phyloP scores from a whole-genome alignment of 192 early-diverging fungal species.

The Phycomyces blakesleeanus region DNA sequence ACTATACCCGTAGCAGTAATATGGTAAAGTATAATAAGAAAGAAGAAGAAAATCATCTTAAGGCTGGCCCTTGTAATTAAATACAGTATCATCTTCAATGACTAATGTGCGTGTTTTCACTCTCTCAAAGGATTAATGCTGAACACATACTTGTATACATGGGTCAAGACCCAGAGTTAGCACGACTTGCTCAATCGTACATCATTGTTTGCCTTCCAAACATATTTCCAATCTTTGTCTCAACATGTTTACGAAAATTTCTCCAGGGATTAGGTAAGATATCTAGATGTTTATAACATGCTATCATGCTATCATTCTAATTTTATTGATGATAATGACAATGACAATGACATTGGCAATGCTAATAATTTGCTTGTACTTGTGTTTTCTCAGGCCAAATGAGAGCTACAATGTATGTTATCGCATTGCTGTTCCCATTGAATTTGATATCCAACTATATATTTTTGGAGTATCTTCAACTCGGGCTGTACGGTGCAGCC shows the following conservation, averaged over 20 bases:
- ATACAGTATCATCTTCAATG: no score
- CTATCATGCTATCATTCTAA: not conserved
- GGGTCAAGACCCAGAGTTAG: constrained; percentile 25
- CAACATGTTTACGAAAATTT: constrained; percentile 15
- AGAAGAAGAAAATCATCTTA: no score
- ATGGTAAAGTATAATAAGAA: constrained; percentile 21
- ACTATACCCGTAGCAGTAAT: constrained; percentile 12
- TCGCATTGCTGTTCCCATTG: constrained; percentile 20
- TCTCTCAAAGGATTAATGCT: constrained; percentile 26
- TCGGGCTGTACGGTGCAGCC: constrained; percentile 18
- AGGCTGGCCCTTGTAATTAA: no score
- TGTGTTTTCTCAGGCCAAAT: constrained; percentile 17
- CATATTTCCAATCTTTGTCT: constrained; percentile 14
- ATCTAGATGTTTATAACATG: not conserved
- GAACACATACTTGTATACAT: constrained; percentile 20
- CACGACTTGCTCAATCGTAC: constrained; percentile 18
- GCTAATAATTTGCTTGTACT: not conserved
- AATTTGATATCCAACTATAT: constrained; percentile 13
- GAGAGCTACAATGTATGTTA: constrained; percentile 23
- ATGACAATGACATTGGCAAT: no score
- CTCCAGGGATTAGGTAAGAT: constrained; percentile 17
- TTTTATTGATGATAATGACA: no score
- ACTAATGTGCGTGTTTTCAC: no score
- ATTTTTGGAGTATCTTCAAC: constrained; percentile 12
- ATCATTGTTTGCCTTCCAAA: constrained; percentile 11